Conservation (phyloP, 1,284 basidiomycete genomes). For the Coniferiporia weirii region DNA sequence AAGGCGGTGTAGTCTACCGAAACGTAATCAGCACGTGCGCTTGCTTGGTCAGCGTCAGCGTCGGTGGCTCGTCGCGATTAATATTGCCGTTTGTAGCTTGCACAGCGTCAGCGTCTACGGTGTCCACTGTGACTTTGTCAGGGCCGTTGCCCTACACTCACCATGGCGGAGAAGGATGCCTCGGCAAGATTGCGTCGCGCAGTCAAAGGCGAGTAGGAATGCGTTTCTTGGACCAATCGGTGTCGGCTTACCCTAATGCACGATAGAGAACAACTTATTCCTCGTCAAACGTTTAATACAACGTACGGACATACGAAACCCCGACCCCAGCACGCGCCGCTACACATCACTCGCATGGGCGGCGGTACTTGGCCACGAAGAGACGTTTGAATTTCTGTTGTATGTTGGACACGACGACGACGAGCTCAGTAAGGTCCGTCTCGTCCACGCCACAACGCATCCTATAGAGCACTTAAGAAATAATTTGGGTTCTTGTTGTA, state of each 20-base stretch:
- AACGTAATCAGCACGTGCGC: neutral
- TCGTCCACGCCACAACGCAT: conserved; percentile 4
- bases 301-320: conserved; percentile 82
- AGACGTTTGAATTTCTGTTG: conserved; percentile 86
- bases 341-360: conserved; percentile 88
- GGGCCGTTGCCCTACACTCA: neutral
- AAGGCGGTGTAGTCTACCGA: neutral
- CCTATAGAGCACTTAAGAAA: neutral
- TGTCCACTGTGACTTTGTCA: neutral
- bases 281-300: conserved; percentile 79
- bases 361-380: conserved; percentile 76
- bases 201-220: conserved; percentile 55
- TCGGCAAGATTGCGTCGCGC: conserved; percentile 70
- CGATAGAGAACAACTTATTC: conserved; percentile 84
- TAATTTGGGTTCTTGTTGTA: conserved; percentile 28
- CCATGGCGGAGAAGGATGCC: conserved; percentile 78
- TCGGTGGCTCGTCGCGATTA: no score
- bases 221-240: conserved; percentile 5
- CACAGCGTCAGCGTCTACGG: conserved; percentile 1
- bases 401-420: conserved; percentile 84
- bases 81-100: no score
- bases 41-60: no score
- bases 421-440: conserved; percentile 78
- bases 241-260: conserved; percentile 21
- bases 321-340: conserved; percentile 67